phyloP scores from a whole-genome alignment of 2,329 filamentous ascomycete species.

The Fusarium cicatricum region DNA sequence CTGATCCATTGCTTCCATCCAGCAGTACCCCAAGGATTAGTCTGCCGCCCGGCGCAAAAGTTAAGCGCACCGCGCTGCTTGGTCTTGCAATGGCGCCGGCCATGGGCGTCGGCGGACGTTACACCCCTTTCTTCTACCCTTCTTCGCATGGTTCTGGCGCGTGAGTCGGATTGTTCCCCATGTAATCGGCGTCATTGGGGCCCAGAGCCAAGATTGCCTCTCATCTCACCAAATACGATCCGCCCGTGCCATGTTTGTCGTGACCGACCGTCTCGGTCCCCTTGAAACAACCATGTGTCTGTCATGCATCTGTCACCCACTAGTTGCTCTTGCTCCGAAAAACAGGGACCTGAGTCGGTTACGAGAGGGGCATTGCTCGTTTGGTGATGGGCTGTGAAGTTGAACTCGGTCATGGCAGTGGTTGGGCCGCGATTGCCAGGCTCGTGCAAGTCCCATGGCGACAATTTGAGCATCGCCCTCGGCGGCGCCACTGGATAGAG shows the following conservation, averaged over 20 bases:
- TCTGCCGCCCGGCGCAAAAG: conserved; percentile 24
- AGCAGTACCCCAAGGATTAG: conserved; percentile 29
- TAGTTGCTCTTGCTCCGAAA: conserved; percentile 13
- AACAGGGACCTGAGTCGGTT: conserved; percentile 14
- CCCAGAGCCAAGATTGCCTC: conserved; percentile 20
- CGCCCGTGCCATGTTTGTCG: conserved; percentile 12
- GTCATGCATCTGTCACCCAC: conserved; percentile 19
- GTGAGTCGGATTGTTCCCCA: conserved; percentile 16
- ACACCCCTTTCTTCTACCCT: conserved; percentile 30
- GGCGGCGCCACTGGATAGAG: conserved; percentile 21
- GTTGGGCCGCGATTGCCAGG: neutral
- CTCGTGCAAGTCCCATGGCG: neutral
- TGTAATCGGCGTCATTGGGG: conserved; percentile 19
- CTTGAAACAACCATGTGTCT: conserved; percentile 9
- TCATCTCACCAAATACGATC: conserved; percentile 25
- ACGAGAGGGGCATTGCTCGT: neutral
- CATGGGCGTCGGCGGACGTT: conserved; percentile 27
- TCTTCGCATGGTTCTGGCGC: conserved; percentile 25
- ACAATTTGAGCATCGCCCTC: conserved; percentile 11
- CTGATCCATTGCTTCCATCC: conserved; percentile 28
- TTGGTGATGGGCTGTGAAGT: neutral
- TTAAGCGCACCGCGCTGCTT: conserved; percentile 26
- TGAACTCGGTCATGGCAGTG: neutral
- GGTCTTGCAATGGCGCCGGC: conserved; percentile 26
- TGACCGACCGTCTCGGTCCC: conserved; percentile 4